Evolutionary conservation across 164 flowering plant genomes (phyloP), one percentile per base, ranked within the genome.

Genomic region (Vitis riparia): DNA sequence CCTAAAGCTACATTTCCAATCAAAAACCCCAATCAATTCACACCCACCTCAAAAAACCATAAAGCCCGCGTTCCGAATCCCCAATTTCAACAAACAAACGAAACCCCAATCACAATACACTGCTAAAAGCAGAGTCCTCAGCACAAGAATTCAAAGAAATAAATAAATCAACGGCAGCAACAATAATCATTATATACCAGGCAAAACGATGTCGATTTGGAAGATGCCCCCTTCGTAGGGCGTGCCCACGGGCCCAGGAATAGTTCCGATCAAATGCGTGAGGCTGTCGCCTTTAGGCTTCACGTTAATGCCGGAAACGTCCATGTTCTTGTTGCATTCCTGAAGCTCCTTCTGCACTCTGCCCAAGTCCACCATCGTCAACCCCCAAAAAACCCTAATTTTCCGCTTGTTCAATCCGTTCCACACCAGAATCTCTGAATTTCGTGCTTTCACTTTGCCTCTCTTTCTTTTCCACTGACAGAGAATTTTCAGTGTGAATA

Each of bases 171-270:
- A 68, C 9, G 47, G 44, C 27, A 44, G 6, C 51, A 60, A 12
- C 51, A 37, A 44, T 27, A 9, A 48, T 53, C 11, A 1, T 27
- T 16, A 51, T 1, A 8, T 72, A 92, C 99, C 94, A 29, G 98
- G 93, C 71, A 95, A 78, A 19, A 77, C 69, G 84, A 95, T 91
- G 70, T 95, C 97, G 64, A 95, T 89, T 58, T 79, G 81, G 73
- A 95, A 95, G 47, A 76, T 71, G 50, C 99, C 99, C 3, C 97
- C 99, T 74, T 93, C 97, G 51, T 95, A 95, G 32, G 99, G 99
- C 8, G 99, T 91, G 29, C 80, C 89, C 27, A 81, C 1, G 2
- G 98, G 99, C 11, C 99, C 99, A 9, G 92, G 83, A 65, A 95
- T 93, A 27, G 85, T 85, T 17, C 99, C 99, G 27, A 80, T 62